A percentile compares a stretch with the other conserved stretches of the same genome.
Conservation (phyloP, 2,329 filamentous ascomycete species). For the Microsporum ferrugineum region DNA sequence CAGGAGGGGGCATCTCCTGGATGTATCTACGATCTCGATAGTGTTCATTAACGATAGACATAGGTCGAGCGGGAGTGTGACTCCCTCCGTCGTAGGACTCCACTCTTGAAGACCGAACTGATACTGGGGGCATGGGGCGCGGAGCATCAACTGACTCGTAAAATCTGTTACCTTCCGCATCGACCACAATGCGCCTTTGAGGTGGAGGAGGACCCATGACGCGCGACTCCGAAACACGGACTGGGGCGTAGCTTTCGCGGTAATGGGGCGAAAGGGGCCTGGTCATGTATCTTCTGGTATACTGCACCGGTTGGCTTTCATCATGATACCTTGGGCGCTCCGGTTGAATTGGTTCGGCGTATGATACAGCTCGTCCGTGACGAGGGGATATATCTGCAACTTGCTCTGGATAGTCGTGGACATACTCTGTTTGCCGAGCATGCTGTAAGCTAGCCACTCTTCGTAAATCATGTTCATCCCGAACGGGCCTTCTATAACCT, state of each 20-base stretch:
- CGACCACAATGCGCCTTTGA: constrained; percentile 60
- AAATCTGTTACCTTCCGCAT: constrained; percentile 75
- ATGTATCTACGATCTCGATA: constrained; percentile 32
- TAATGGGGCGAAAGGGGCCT: constrained; percentile 24
- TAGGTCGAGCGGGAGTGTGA: constrained; percentile 27
- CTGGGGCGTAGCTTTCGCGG: constrained; percentile 32
- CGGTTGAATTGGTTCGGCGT: constrained; percentile 26
- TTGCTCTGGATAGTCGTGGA: constrained; percentile 35
- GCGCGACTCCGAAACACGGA: constrained; percentile 33
- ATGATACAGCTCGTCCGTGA: constrained; percentile 29
- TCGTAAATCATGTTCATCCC: constrained; percentile 37
- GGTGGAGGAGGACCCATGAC: constrained; percentile 45
- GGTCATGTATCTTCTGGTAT: constrained; percentile 25
- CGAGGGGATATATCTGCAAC: constrained; percentile 29
- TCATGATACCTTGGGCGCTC: constrained; percentile 32
- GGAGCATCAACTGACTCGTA: constrained; percentile 42
- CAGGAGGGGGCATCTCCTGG: constrained; percentile 36
- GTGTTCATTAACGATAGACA: constrained; percentile 34
- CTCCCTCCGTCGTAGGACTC: constrained; percentile 27
- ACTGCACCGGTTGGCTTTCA: constrained; percentile 23
- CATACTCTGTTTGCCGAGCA: constrained; percentile 32
- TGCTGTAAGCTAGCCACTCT: constrained; percentile 39
- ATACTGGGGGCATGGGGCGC: constrained; percentile 21
- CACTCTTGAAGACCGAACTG: constrained; percentile 23
- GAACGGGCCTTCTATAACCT: constrained; percentile 25